Percentiles rank a stretch among this genome's conserved stretches.
These are phyloP conservation scores for Pichia sp. DNA, from an alignment of 1,139 yeast genomes.

Conservation along the genomic window DNA sequence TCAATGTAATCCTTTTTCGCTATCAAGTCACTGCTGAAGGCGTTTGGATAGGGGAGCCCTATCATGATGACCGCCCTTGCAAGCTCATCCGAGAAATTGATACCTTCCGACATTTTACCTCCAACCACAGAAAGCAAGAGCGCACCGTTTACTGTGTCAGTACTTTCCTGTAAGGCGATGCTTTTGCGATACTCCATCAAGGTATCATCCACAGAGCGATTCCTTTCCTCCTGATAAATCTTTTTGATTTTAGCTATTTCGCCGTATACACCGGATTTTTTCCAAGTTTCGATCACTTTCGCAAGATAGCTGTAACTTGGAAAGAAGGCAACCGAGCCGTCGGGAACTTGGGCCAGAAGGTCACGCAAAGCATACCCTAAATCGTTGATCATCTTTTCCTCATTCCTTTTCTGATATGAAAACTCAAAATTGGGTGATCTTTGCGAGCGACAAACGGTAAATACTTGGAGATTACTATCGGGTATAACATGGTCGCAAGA, in stretches of 20 bases:
- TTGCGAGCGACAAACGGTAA: conserved; percentile 38
- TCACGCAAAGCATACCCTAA: conserved; percentile 50
- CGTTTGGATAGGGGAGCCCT: conserved; percentile 89
- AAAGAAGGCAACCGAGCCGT: conserved; percentile 76
- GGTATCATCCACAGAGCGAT: conserved; percentile 42
- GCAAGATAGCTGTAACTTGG: conserved; percentile 78
- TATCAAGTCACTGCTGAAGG: conserved; percentile 75
- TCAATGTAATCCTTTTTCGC: conserved; percentile 71
- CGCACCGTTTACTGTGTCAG: conserved; percentile 46
- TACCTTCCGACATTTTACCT: conserved; percentile 92
- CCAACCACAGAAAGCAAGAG: conserved; percentile 83
- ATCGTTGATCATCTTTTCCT: conserved; percentile 41
- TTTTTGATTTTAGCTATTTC: conserved; percentile 39
- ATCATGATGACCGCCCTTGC: conserved; percentile 87
- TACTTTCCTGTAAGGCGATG: conserved; percentile 23
- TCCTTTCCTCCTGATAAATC: conserved; percentile 55
- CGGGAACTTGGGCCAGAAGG: conserved; percentile 50
- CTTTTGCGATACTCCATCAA: conserved; percentile 48
- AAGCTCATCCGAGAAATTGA: conserved; percentile 78
- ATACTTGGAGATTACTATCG: conserved; percentile 57
- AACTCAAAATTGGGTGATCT: conserved; percentile 48
- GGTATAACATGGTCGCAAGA: conserved; percentile 88
- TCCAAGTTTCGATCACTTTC: conserved; percentile 51
- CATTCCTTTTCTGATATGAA: conserved; percentile 60
- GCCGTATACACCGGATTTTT: conserved; percentile 31